Evolutionary conservation across 768 basidiomycete species (phyloP), one percentile per base, ranked within the genome.

Genomic region (Rhodotorula babjevae): DNA sequence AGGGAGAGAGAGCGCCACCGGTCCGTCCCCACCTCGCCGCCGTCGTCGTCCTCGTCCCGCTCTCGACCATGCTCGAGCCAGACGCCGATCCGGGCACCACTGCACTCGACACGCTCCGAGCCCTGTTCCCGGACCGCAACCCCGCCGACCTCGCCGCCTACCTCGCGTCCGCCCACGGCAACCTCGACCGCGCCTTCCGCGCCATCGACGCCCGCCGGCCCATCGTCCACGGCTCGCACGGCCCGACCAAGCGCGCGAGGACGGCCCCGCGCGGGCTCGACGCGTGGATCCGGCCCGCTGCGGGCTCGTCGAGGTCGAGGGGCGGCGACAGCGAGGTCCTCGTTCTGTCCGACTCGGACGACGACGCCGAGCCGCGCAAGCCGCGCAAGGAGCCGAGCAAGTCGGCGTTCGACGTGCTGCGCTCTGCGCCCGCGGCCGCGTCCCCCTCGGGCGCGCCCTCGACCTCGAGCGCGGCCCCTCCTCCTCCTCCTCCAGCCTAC

Each of bases 291-390:
- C 23, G 29, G 7, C 46, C 47, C 25, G 49, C 15, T 19, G 19
- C 49, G 49, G 9, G 49, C 18, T 5, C 47, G 47, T 11, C 27
- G 50, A 46, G 44, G n/a, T n/a, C n/a, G n/a, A 3, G 44, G 1
- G 27, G 6, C 21, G 23, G 11, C 29, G 57, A n/a, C n/a, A n/a
- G 3, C 5, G 63, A 60, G 33, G 61, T 66, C 0, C 31, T 71
- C 53, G 65, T 71, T 11, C 60, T 71, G 27, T 53, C 42, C 36
- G 69, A 71, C 40, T 66, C 64, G n/a, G 65, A 66, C 44, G 64
- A 66, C 42, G 65, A 56, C 31, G n/a, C 18, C 27, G 61, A 12
- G 46, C 33, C 21, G 2, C 36, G 40, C 25, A 29, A 50, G 44
- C n/a, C 23, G 11, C 42, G 14, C 46, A 10, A 12, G 53, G 46